Evolutionary conservation across 768 basidiomycete genomes (phyloP), one percentile per base, ranked within the genome.

Genomic region (Agaricus blazei): DNA sequence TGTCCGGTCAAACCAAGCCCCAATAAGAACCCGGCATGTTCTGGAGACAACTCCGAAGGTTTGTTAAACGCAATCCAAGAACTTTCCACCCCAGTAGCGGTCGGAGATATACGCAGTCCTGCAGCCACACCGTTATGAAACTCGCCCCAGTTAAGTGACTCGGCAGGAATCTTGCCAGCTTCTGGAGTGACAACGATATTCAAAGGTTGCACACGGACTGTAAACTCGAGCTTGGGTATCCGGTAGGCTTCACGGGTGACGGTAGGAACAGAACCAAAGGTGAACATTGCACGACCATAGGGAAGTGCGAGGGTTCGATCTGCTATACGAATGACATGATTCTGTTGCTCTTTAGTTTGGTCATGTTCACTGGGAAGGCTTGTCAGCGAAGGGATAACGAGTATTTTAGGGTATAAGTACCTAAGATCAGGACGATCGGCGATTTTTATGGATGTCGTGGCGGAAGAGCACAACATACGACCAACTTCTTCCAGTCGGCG

Each of bases 71-170:
- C 86, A 51, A 97, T 93, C 92, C 95, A 98, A 0, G 93, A 93
- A 63, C 90, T 91, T 66, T 97, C 93, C 42, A 98, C 81, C 9
- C 83, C 84, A 47, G 74, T 70, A 8, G 87, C 81, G n/a, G 81
- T 78, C 0, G 90, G 84, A 0, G 88, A 84, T 48, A 98, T 84
- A 6, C 91, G 85, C 43, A 99, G 69, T 2, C 88, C 97, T 3
- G 93, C 90, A 7, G 93, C 93, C 0, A 97, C 96, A 9, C 97
- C 97, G 59, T 96, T 94, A 70, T 98, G 94, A 70, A 99, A 99
- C 58, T 95, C 90, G n/a, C 91, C 93, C 97, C 96, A 99, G 50
- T 77, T 81, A 4, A 82, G 70, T 29, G 85, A 86, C 42, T 98
- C 95, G 0, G 70, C 61, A 0, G 80, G 75, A 56, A 93, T 80